A percentile compares a stretch with the other conserved stretches of the same genome.
Conservation (phyloP, 768 basidiomycete species). For the Gautieria morchelliformis region DNA sequence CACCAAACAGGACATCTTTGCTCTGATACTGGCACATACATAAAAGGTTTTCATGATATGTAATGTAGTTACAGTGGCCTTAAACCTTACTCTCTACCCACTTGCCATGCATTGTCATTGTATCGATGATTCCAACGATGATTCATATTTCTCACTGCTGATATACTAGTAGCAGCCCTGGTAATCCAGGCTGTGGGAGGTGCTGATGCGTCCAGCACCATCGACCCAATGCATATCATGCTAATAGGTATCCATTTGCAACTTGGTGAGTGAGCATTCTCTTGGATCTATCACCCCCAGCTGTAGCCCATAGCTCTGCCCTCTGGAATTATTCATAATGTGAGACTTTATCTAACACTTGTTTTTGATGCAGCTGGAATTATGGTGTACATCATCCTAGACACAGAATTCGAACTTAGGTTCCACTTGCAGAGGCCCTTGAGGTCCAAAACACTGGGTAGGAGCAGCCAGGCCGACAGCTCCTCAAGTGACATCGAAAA, state of each 20-base stretch:
- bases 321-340: constrained; percentile 28
- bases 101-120: no score
- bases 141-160: constrained; percentile 20
- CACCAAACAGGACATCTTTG: no score
- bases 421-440: constrained; percentile 29
- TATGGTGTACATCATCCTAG: constrained; percentile 30
- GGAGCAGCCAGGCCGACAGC: not conserved
- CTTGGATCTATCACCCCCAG: no score
- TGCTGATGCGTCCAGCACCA: constrained; percentile 15
- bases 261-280: constrained; percentile 24
- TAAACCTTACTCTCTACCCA: no score
- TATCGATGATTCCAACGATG: no score
- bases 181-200: constrained; percentile 60
- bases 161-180: constrained; percentile 53
- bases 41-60: no score
- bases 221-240: constrained; percentile 34
- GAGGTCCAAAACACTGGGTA: not conserved
- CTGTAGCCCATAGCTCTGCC: no score
- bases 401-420: constrained; percentile 38
- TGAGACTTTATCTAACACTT: not conserved
- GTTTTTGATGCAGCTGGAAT: constrained; percentile 28
- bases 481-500: not conserved
- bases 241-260: constrained; percentile 56
- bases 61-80: no score
- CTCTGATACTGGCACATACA: no score